These are phyloP conservation scores for Hypoxylon subgilvum DNA, from an alignment of 495 filamentous ascomycete species.

Conservation along the genomic window DNA sequence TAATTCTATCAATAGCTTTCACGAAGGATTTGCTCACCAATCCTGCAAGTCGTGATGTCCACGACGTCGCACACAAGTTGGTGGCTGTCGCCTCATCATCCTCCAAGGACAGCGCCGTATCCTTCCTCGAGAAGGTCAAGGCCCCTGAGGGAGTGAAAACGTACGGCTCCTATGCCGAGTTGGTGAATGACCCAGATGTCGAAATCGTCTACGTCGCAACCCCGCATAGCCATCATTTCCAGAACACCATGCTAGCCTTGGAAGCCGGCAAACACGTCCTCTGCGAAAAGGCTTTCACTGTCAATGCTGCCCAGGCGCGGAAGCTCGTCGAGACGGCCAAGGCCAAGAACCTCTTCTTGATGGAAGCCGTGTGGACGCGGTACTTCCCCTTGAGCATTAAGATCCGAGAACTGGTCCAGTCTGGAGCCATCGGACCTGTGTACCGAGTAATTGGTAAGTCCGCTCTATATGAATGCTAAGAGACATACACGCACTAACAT, in stretches of 20 bases:
- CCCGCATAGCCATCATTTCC: slow-evolving; percentile 94
- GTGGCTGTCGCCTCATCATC: slow-evolving; percentile 83
- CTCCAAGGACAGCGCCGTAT: slow-evolving; percentile 67
- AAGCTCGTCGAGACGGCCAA: slow-evolving; percentile 75
- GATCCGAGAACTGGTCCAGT: slow-evolving; percentile 70
- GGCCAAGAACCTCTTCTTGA: slow-evolving; percentile 85
- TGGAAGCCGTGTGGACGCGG: slow-evolving; percentile 97
- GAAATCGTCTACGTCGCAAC: slow-evolving; percentile 94
- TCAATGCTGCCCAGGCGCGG: slow-evolving; percentile 80
- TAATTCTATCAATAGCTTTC: slow-evolving; percentile 62
- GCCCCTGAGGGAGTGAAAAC: slow-evolving; percentile 70
- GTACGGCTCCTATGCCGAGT: slow-evolving; percentile 80
- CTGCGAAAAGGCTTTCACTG: slow-evolving; percentile 92
- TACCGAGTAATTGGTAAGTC: slow-evolving; percentile 68
- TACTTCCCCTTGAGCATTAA: slow-evolving; percentile 85
- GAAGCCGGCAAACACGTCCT: slow-evolving; percentile 87
- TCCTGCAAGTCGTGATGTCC: slow-evolving; percentile 71
- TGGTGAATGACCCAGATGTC: slow-evolving; percentile 75
- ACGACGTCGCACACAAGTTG: slow-evolving; percentile 78
- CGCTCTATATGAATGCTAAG: neutral
- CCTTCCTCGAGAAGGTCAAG: slow-evolving; percentile 72
- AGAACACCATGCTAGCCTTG: slow-evolving; percentile 82
- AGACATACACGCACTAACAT: slow-evolving; percentile 7
- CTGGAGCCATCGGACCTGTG: slow-evolving; percentile 76
- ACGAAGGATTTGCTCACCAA: slow-evolving; percentile 81